A percentile compares a stretch with the other conserved stretches of the same genome.
phyloP scores from a whole-genome alignment of 176 grass and related monocot genomes.

The Cenchrus purpureus region DNA sequence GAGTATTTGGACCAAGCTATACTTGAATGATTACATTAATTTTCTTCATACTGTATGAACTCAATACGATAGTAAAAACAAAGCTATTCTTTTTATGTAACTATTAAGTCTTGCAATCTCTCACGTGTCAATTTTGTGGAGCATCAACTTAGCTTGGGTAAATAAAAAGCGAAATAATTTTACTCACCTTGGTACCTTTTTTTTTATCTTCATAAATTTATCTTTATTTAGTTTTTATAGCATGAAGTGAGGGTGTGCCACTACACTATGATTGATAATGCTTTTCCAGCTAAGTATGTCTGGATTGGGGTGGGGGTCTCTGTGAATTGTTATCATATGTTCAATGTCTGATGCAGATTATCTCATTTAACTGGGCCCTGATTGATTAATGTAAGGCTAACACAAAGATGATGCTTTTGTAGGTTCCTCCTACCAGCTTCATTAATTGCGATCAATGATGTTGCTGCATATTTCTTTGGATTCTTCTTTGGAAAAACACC shows the following conservation, averaged over 20 bases:
- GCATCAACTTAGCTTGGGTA: not conserved
- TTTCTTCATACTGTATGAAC: not conserved
- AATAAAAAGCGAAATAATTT: not conserved
- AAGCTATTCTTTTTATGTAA: not conserved
- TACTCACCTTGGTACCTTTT: not conserved
- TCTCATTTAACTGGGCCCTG: no score
- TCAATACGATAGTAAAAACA: not conserved
- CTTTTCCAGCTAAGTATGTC: not conserved
- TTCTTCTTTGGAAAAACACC: conserved; percentile 97
- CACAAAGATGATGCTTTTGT: conserved; percentile 27
- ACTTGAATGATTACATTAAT: not conserved
- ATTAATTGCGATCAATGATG: conserved; percentile 84
- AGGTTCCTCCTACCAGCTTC: conserved; percentile 92
- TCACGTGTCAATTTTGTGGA: not conserved
- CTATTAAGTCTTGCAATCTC: not conserved
- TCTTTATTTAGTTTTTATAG: conserved; percentile 8
- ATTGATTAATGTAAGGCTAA: conserved; percentile 28
- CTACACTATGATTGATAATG: not conserved
- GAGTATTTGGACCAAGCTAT: not conserved
- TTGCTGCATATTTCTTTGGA: conserved; percentile 94
- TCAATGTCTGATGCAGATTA: not conserved
- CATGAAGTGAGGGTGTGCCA: not conserved
- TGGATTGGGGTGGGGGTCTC: not conserved
- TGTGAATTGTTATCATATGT: not conserved
- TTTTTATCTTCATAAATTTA: not conserved